phyloP scores from a whole-genome alignment of 441 rosid genomes.

The Metrosideros polymorpha region DNA sequence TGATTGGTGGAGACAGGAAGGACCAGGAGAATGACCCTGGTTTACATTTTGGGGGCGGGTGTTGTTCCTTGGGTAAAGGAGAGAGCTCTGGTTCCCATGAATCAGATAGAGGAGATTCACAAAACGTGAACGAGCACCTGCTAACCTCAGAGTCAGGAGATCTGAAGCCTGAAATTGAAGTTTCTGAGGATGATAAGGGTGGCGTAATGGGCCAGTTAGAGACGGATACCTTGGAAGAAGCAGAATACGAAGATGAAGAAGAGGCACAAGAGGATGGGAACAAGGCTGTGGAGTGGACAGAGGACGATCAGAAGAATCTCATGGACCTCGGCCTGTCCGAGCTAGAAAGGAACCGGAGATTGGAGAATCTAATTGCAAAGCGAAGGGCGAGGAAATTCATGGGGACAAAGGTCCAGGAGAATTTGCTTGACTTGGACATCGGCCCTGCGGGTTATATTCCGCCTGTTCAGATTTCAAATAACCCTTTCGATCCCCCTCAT shows the following conservation, averaged over 20 bases:
- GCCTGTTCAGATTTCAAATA: conserved; percentile 32
- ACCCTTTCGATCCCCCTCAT: conserved; percentile 16
- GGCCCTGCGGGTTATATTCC: conserved; percentile 23
- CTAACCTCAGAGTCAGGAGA: background rate
- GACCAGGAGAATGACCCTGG: background rate
- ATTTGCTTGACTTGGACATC: conserved; percentile 20
- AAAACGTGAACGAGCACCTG: background rate
- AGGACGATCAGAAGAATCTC: conserved; percentile 75
- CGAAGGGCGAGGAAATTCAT: conserved; percentile 53
- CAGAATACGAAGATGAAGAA: conserved; percentile 25
- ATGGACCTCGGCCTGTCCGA: conserved; percentile 85
- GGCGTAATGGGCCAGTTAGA: conserved; percentile 20
- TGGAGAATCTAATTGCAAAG: conserved; percentile 65
- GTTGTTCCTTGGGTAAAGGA: background rate
- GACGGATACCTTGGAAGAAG: conserved; percentile 36
- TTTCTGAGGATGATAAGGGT: conserved; percentile 4
- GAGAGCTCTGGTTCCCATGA: background rate
- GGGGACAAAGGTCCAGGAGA: conserved; percentile 35
- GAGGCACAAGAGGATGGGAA: conserved; percentile 15
- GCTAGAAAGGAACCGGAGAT: conserved; percentile 68
- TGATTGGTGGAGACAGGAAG: conserved; percentile 11
- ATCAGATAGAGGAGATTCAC: conserved; percentile 5
- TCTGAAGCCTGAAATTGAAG: background rate
- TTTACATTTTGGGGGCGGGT: background rate
- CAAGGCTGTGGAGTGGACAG: conserved; percentile 60